Evolutionary conservation across 139 green algal species (phyloP).

Genomic region (Micromonas commoda): DNA sequence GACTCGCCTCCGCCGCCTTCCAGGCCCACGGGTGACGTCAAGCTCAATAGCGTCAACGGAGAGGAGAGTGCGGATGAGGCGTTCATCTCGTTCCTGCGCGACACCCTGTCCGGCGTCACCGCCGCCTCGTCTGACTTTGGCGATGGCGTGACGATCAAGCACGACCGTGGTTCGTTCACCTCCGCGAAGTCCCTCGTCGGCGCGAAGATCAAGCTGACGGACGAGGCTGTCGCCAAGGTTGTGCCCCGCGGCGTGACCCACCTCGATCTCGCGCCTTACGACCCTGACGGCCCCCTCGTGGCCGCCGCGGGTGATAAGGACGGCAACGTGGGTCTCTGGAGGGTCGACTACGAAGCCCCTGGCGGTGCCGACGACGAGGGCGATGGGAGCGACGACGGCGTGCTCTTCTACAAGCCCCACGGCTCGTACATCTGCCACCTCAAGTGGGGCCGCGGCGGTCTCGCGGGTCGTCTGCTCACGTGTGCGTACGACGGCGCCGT

Average conservation of each 20-base stretch:
- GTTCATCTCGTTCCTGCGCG: neutral
- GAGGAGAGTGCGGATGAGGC: neutral
- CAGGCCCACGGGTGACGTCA: neutral
- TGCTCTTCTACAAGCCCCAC: constrained; percentile 25
- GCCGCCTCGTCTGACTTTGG: too few species aligned
- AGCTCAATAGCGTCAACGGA: neutral
- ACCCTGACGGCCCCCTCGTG: neutral
- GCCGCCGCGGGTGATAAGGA: constrained; percentile 15
- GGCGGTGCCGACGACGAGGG: constrained; percentile 9
- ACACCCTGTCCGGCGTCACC: too few species aligned
- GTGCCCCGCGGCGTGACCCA: neutral
- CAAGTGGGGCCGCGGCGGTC: constrained; percentile 10
- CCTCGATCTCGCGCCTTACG: neutral
- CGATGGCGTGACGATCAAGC: too few species aligned
- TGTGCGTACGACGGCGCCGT: constrained; percentile 36
- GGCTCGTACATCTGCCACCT: constrained; percentile 20
- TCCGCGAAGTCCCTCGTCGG: neutral
- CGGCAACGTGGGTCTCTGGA: constrained; percentile 18
- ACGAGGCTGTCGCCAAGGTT: constrained; percentile 20
- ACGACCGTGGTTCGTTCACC: too few species aligned
- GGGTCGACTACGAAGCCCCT: neutral
- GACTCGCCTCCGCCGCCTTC: neutral
- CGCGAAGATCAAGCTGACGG: neutral
- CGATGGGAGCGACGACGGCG: constrained; percentile 13
- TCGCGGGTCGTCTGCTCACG: neutral